Percentiles rank a stretch among this genome's conserved stretches.
Conservation (phyloP, 106 monocot genomes). For the Platanthera guangdongensis region DNA sequence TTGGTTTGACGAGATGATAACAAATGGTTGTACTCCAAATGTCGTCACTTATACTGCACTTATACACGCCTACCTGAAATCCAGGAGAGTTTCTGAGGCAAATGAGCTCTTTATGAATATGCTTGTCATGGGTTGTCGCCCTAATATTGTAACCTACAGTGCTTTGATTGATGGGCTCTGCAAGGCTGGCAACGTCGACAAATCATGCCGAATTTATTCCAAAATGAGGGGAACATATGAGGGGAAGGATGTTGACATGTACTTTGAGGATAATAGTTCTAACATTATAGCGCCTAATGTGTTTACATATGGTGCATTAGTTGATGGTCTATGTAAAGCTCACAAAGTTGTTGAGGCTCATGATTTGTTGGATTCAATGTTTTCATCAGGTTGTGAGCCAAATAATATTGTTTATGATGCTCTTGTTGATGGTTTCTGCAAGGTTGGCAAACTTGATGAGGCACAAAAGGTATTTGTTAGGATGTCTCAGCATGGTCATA, state of each 20-base stretch:
- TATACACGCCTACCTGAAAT: constrained; percentile 86
- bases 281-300: constrained; percentile 63
- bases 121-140: constrained; percentile 52
- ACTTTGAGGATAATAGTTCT: constrained; percentile 28
- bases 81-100: constrained; percentile 43
- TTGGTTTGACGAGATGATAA: constrained; percentile 89
- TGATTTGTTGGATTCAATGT: constrained; percentile 67
- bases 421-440: constrained; percentile 92
- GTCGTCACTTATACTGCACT: constrained; percentile 89
- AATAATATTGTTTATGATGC: constrained; percentile 94
- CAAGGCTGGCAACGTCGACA: constrained; percentile 67
- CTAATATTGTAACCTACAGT: constrained; percentile 77
- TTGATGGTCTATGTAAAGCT: constrained; percentile 95
- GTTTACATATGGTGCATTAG: constrained; percentile 86
- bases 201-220: constrained; percentile 67
- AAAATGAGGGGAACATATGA: constrained; percentile 65
- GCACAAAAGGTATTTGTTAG: constrained; percentile 65
- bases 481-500: constrained; percentile 59
- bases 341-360: constrained; percentile 70
- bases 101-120: constrained; percentile 70
- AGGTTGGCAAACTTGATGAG: constrained; percentile 68
- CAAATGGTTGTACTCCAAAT: constrained; percentile 66
- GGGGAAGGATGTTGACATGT: constrained; percentile 28
- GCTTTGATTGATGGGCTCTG: constrained; percentile 93
- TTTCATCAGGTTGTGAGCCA: constrained; percentile 59